phyloP scores from a whole-genome alignment of 345 rosid genomes.

The Eucalyptus shirleyi region DNA sequence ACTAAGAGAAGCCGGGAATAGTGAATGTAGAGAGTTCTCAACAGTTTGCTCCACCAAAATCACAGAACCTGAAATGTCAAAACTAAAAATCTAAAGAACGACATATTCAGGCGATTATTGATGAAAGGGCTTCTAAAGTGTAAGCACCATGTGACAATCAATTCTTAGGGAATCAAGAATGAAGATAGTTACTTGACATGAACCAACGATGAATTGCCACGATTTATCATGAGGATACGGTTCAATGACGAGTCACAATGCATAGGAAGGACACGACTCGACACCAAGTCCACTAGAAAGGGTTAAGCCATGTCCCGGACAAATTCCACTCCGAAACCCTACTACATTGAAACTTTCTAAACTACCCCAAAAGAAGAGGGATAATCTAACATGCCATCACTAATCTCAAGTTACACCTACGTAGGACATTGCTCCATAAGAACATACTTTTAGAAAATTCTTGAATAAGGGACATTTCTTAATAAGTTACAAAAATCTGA shows the following conservation, averaged over 20 bases:
- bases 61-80: not conserved
- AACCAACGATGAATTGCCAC: not conserved
- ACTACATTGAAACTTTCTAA: not conserved
- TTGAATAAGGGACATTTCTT: not conserved
- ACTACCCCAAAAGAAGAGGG: not conserved
- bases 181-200: not conserved
- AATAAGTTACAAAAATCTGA: not conserved
- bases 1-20: not conserved
- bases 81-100: not conserved
- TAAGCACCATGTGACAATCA: not conserved
- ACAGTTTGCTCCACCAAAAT: not conserved
- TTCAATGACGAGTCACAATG: not conserved
- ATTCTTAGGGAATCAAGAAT: not conserved
- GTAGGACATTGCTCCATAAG: not conserved
- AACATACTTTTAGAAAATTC: not conserved
- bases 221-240: not conserved
- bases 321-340: not conserved
- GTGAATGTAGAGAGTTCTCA: not conserved
- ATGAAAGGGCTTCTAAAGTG: not conserved
- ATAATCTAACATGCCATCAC: not conserved
- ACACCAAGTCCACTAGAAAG: not conserved
- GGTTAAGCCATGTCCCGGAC: not conserved
- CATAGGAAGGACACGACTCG: not conserved
- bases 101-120: not conserved
- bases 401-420: not conserved